phyloP scores from a whole-genome alignment of 441 rosid species.

The Populus hybrid region DNA sequence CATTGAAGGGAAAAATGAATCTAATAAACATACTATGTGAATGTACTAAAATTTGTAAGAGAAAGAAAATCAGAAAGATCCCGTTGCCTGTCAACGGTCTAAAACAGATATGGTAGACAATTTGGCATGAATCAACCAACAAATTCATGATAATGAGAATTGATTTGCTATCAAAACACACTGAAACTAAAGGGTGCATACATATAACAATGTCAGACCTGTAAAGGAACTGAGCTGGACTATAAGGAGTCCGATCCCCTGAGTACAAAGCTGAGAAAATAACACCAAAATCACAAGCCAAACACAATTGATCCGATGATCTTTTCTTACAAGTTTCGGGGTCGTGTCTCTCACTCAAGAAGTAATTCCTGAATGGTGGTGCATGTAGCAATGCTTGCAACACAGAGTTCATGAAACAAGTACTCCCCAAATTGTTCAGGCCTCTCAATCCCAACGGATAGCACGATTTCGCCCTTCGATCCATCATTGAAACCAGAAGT shows the following conservation, averaged over 20 bases:
- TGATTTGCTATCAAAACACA: slow-evolving; percentile 10
- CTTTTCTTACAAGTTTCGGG: slow-evolving; percentile 53
- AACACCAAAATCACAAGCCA: slow-evolving; percentile 63
- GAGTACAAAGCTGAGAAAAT: slow-evolving; percentile 68
- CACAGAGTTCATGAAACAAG: slow-evolving; percentile 86
- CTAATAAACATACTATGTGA: slow-evolving; percentile 10
- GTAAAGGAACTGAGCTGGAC: slow-evolving; percentile 84
- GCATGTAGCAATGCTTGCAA: slow-evolving; percentile 87
- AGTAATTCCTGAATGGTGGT: slow-evolving; percentile 69
- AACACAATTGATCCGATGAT: slow-evolving; percentile 47
- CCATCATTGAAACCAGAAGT: slow-evolving; percentile 42
- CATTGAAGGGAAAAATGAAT: not conserved
- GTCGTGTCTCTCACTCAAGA: slow-evolving; percentile 60
- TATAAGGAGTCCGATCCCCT: slow-evolving; percentile 68
- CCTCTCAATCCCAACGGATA: slow-evolving; percentile 82
- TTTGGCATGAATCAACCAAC: slow-evolving; percentile 12
- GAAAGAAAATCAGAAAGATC: not conserved
- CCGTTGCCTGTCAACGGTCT: too few species aligned
- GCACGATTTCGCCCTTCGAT: slow-evolving; percentile 79
- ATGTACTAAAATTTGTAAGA: not conserved
- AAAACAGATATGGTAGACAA: not conserved
- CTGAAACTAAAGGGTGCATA: slow-evolving; percentile 20
- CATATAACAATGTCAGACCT: slow-evolving; percentile 46
- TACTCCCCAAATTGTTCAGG: slow-evolving; percentile 73
- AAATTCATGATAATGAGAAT: slow-evolving; percentile 12